Evolutionary conservation across 164 flowering plant species (phyloP), one percentile per base, ranked within the genome.

Genomic region (Berberis thunbergii): DNA sequence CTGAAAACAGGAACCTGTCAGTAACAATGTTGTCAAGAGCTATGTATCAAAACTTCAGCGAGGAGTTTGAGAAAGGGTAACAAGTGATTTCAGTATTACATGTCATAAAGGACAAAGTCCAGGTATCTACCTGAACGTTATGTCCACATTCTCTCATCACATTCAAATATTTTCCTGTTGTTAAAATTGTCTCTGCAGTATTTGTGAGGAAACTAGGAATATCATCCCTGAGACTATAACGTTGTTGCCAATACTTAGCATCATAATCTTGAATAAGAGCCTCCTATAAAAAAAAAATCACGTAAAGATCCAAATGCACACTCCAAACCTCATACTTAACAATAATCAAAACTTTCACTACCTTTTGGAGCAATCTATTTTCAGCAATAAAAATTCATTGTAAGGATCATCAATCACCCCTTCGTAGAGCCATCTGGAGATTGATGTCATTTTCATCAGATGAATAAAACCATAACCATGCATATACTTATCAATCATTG

Each of bases 111-210:
- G 11, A 10, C 54, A 52, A 3, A 52, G n/a, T 68, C 43, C 44
- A 46, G n/a, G 13, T 52, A 10, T 10, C 10, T 68, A 94, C 99
- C 99, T 89, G 97, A 77, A 86, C 89, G 81, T 62, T 82, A 68
- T 91, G 97, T 43, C 97, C 99, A 72, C 99, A 95, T 77, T 95
- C 99, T 76, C 97, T 81, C 97, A 95, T 85, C 74, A 89, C 99
- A 83, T 91, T 95, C 63, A 95, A 77, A 78, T 91, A 95, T 81
- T 95, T 95, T 75, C 99, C 99, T 7, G 99, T 95, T 5, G 90
- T 95, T 81, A 95, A 80, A 76, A 95, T 91, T 71, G 79, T 88
- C 69, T 80, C 91, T 63, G 96, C 86, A 64, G 83, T 85, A 79
- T 82, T 90, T 54, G 84, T 77, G 61, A 95, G 97, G 79, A 95